Conservation (phyloP, 1,284 basidiomycete species). For the Puccinia coronata region DNA sequence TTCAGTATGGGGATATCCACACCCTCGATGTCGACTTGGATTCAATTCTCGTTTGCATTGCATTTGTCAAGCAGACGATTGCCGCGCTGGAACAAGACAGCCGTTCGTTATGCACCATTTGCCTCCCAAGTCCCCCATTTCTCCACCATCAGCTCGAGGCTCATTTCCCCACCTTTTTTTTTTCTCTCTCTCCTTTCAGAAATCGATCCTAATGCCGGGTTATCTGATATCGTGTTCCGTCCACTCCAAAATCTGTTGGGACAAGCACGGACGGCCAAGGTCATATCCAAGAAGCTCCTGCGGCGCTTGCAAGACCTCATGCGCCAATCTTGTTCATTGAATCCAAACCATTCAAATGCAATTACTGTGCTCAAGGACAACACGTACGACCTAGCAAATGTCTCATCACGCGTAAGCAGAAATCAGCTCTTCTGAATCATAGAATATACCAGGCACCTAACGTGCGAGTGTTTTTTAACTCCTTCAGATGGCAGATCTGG, state of each 20-base stretch:
- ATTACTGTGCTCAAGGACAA: slow-evolving; percentile 49
- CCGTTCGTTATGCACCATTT: slow-evolving; percentile 62
- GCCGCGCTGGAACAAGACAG: slow-evolving; percentile 71
- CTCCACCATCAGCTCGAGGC: background rate
- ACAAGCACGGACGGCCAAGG: slow-evolving; percentile 76
- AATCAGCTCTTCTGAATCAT: background rate
- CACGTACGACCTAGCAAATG: slow-evolving; percentile 45
- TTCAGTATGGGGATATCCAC: slow-evolving; percentile 77
- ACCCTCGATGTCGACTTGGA: slow-evolving; percentile 86
- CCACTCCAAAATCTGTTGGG: slow-evolving; percentile 79
- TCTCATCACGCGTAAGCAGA: slow-evolving; percentile 31
- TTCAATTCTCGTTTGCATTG: slow-evolving; percentile 83
- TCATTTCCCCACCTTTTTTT: slow-evolving; percentile 39
- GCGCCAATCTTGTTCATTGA: slow-evolving; percentile 63
- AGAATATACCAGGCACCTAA: background rate
- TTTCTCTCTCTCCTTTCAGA: slow-evolving; percentile 29
- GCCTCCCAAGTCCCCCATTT: background rate
- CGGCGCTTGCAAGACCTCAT: slow-evolving; percentile 78
- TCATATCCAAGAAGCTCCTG: slow-evolving; percentile 72
- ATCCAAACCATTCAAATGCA: slow-evolving; percentile 45
- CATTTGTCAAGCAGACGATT: slow-evolving; percentile 81
- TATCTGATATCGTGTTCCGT: slow-evolving; percentile 72
- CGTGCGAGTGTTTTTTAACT: background rate
- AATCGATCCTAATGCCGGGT: slow-evolving; percentile 68
- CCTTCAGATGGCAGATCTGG: slow-evolving; percentile 75